Conservation (phyloP, 2,329 filamentous ascomycete genomes). For the Fusarium tanahbumbuense region DNA sequence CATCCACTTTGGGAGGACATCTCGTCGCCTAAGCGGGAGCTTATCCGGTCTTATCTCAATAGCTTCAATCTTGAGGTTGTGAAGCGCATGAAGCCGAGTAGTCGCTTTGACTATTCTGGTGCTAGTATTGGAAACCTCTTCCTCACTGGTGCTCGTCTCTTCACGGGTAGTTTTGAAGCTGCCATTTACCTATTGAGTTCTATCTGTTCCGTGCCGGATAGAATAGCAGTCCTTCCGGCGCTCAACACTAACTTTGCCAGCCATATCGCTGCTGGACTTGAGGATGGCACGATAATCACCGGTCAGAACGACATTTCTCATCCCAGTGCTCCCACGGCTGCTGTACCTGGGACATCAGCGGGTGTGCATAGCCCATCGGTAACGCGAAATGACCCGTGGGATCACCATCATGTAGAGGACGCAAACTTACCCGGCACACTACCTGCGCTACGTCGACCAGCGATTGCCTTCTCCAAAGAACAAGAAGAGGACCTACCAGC, state of each 20-base stretch:
- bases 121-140: constrained; percentile 85
- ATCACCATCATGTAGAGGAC: constrained; percentile 78
- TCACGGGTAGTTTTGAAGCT: constrained; percentile 91
- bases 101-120: constrained; percentile 80
- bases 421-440: constrained; percentile 85
- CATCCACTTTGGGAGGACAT: constrained; percentile 80
- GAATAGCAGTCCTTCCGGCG: constrained; percentile 84
- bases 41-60: constrained; percentile 82
- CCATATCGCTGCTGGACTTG: constrained; percentile 87
- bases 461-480: constrained; percentile 84
- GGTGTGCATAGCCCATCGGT: constrained; percentile 47
- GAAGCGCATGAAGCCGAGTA: constrained; percentile 77
- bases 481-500: constrained; percentile 80
- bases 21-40: constrained; percentile 77
- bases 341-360: constrained; percentile 48
- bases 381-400: constrained; percentile 60
- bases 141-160: constrained; percentile 85
- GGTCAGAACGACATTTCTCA: constrained; percentile 95
- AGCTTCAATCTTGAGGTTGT: constrained; percentile 81
- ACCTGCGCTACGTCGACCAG: constrained; percentile 80
- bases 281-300: constrained; percentile 81
- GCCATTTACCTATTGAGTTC: constrained; percentile 90
- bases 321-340: constrained; percentile 73
- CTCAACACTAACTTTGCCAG: constrained; percentile 97
- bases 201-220: constrained; percentile 84